These are phyloP conservation scores for Chlorella vulgaris DNA, from an alignment of 139 green algal species.

Conservation along the genomic window DNA sequence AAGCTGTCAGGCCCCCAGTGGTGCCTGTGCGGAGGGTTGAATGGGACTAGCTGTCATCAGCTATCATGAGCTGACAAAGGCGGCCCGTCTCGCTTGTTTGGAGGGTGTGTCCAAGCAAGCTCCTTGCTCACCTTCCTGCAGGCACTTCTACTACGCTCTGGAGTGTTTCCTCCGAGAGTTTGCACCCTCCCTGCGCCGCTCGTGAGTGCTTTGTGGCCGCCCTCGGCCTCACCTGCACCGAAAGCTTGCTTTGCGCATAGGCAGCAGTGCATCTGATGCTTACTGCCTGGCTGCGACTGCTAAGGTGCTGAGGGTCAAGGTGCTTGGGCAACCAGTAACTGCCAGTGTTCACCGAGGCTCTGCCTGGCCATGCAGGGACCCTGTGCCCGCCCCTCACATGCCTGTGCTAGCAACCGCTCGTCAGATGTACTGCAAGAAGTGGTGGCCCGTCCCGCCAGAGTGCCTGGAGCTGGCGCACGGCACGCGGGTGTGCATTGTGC, in stretches of 20 bases:
- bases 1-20: too few species aligned
- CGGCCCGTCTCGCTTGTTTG: too few species aligned
- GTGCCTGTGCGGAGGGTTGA: too few species aligned
- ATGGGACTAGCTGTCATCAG: too few species aligned
- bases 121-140: not conserved
- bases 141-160: constrained; percentile 22
- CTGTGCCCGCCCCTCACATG: not conserved
- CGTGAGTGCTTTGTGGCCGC: not conserved
- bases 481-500: constrained; percentile 23
- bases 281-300: too few species aligned
- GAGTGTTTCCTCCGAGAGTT: constrained; percentile 37
- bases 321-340: too few species aligned
- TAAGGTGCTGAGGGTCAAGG: too few species aligned
- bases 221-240: not conserved
- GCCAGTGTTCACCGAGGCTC: too few species aligned
- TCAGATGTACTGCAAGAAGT: not conserved
- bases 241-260: not conserved
- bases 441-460: not conserved
- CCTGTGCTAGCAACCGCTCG: not conserved
- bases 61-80: too few species aligned
- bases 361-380: too few species aligned
- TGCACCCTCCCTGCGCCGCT: not conserved
- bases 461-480: constrained; percentile 12
- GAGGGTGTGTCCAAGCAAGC: too few species aligned
- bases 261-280: too few species aligned